Conservation (phyloP, 23 red algal genomes). For the Agarophyton chilense region DNA sequence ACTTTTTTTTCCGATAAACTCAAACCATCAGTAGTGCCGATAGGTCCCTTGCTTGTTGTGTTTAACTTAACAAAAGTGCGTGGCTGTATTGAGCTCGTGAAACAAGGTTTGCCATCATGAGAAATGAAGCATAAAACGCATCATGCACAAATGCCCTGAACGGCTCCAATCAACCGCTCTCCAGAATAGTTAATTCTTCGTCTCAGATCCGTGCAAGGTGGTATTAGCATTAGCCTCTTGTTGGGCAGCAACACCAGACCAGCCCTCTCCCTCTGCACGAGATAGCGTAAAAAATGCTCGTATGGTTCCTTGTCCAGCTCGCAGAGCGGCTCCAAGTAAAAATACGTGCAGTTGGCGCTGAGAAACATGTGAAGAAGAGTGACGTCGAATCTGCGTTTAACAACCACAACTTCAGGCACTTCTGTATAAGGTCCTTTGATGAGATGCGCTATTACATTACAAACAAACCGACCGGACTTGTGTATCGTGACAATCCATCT, state of each 20-base stretch:
- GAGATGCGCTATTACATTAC: constrained; percentile 1
- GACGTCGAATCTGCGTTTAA: background rate
- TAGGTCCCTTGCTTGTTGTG: too few relatives aligned
- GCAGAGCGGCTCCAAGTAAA: constrained; percentile 14
- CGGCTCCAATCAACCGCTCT: background rate
- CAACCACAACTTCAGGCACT: background rate
- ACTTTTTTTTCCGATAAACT: too few relatives aligned
- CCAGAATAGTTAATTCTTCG: constrained; percentile 17
- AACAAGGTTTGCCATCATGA: too few relatives aligned
- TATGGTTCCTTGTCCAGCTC: background rate
- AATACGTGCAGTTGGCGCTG: constrained; percentile 1
- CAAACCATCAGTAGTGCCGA: too few relatives aligned
- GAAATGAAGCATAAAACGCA: background rate
- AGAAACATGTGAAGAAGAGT: background rate
- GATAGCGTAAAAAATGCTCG: constrained; percentile 9
- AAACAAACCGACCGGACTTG: constrained; percentile 1
- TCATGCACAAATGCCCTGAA: background rate
- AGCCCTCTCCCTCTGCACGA: background rate
- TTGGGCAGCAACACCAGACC: background rate
- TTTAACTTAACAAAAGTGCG: too few relatives aligned
- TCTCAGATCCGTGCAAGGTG: background rate
- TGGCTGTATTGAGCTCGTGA: too few relatives aligned
- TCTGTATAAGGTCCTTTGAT: background rate
- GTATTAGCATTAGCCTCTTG: constrained; percentile 9
- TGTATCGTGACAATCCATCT: background rate